Percentiles rank a stretch among this genome's conserved stretches.
Evolutionary conservation across 331 rosid species (phyloP).

Genomic region (Stylosanthes scabra): DNA sequence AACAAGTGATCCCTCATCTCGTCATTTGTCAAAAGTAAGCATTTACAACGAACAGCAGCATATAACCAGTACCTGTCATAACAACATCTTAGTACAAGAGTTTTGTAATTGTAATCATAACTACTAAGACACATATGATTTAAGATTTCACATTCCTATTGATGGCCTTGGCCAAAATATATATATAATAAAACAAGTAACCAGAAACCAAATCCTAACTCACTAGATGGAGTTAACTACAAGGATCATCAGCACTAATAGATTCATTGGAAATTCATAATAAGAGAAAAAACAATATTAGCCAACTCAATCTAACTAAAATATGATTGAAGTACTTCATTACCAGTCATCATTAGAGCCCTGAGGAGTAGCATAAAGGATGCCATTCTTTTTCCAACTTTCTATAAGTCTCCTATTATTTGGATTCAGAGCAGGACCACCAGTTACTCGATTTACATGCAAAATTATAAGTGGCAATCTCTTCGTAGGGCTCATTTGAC

Average conservation of each 20-base stretch:
- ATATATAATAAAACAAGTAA: slow-evolving; percentile 21
- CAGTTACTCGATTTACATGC: slow-evolving; percentile 71
- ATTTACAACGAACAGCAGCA: slow-evolving; percentile 82
- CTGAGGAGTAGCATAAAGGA: slow-evolving; percentile 83
- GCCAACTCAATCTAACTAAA: slow-evolving; percentile 36
- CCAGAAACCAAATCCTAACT: slow-evolving; percentile 9
- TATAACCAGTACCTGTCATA: slow-evolving; percentile 89
- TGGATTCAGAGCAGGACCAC: slow-evolving; percentile 75
- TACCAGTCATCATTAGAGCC: slow-evolving; percentile 96
- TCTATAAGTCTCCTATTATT: slow-evolving; percentile 70
- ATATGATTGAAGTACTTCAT: slow-evolving; percentile 33
- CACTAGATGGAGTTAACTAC: slow-evolving; percentile 2
- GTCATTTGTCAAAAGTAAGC: slow-evolving; percentile 84
- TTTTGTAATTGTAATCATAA: background rate
- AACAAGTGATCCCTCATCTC: slow-evolving; percentile 98
- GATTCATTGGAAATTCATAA: slow-evolving; percentile 1
- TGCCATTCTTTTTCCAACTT: slow-evolving; percentile 67
- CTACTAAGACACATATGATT: slow-evolving; percentile 3
- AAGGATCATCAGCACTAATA: background rate
- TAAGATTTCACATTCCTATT: slow-evolving; percentile 6
- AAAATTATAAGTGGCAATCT: slow-evolving; percentile 85
- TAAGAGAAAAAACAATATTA: slow-evolving; percentile 5
- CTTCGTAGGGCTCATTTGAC: slow-evolving; percentile 74
- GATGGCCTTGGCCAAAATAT: background rate
- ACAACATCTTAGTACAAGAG: slow-evolving; percentile 22